Evolutionary conservation across 306 rosid species (phyloP), one percentile per base, ranked within the genome.

Genomic region (Dryas drummondii): DNA sequence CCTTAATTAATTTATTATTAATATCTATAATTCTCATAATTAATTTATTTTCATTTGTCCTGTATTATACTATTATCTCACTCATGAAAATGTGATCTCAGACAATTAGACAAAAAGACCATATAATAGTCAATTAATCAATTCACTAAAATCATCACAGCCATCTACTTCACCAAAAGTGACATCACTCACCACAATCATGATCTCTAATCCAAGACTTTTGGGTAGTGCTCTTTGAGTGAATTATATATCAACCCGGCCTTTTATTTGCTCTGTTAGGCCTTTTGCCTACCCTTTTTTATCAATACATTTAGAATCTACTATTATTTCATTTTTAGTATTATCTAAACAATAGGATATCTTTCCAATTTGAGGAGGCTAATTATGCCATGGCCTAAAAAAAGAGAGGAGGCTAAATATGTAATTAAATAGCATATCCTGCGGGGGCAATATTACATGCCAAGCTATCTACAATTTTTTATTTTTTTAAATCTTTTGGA

Each of bases 161-260:
- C 44, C 10, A 9, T 55, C 75, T 65, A 71, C 53, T 56, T 71
- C 64, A 55, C n/a, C 41, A 17, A n/a, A 19, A 52, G 2, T 70
- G n/a, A 55, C 13, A 12, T 55, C 42, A 41, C 22, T 55, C 17
- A 5, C 63, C 19, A 71, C 9, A 58, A 41, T 48, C 45, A 19
- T 16, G 5, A 27, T 46, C 46, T 58, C 47, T 52, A 46, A 16
- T 72, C 76, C 58, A 47, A 46, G 68, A 27, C 68, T 72, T 56
- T 47, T 72, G 37, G 65, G 52, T 46, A 32, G 37, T 37, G n/a
- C 45, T 44, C 44, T 42, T 22, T 22, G 22, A 22, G 22, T 22
- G 22, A 22, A 22, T 32, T 32, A 32, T 32, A 32, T 32, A 32
- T 32, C 37, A 32, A 32, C 37, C 37, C n/a, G n/a, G n/a, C n/a